A percentile compares a stretch with the other conserved stretches of the same genome.
These are phyloP conservation scores for Clavispora fructus DNA, from an alignment of 805 yeast species.

Conservation along the genomic window DNA sequence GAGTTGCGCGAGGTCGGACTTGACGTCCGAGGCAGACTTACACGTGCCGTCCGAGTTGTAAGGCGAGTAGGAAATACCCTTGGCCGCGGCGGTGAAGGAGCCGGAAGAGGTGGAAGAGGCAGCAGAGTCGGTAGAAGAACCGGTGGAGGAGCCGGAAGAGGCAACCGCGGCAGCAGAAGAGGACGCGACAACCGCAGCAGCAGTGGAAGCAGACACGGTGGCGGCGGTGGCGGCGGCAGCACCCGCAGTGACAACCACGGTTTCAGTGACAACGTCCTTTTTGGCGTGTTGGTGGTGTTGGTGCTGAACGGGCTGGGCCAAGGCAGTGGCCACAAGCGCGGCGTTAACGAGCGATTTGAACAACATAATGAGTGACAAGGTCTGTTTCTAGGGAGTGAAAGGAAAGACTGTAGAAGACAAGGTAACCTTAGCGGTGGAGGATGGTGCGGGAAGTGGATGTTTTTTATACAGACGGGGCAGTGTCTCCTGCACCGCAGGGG, in stretches of 20 bases:
- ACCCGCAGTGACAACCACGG: slow-evolving; percentile 45
- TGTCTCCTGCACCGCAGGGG: background rate
- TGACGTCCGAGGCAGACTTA: slow-evolving; percentile 55
- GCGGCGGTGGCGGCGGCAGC: slow-evolving; percentile 9
- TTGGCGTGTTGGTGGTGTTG: slow-evolving; percentile 53
- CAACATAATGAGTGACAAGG: slow-evolving; percentile 32
- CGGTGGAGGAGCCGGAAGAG: slow-evolving; percentile 7
- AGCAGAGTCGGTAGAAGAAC: slow-evolving; percentile 5
- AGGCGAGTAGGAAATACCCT: slow-evolving; percentile 81
- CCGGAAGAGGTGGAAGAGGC: slow-evolving; percentile 16
- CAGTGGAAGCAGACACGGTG: slow-evolving; percentile 5
- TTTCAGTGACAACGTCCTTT: slow-evolving; percentile 49
- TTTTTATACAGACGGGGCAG: background rate
- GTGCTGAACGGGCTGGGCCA: slow-evolving; percentile 58
- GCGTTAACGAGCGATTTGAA: slow-evolving; percentile 46
- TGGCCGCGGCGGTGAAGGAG: slow-evolving; percentile 38
- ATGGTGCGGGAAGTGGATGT: background rate
- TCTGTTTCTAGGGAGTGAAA: slow-evolving; percentile 22
- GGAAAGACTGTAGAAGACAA: slow-evolving; percentile 34
- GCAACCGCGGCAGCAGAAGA: slow-evolving; percentile 11
- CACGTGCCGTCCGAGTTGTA: slow-evolving; percentile 65
- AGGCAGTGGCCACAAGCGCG: slow-evolving; percentile 43
- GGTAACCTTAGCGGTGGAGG: slow-evolving; percentile 10
- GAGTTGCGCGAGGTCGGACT: slow-evolving; percentile 52
- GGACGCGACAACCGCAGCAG: slow-evolving; percentile 21